Conservation (phyloP, 108 stramenopile species). For the Cyclotella atomus region DNA sequence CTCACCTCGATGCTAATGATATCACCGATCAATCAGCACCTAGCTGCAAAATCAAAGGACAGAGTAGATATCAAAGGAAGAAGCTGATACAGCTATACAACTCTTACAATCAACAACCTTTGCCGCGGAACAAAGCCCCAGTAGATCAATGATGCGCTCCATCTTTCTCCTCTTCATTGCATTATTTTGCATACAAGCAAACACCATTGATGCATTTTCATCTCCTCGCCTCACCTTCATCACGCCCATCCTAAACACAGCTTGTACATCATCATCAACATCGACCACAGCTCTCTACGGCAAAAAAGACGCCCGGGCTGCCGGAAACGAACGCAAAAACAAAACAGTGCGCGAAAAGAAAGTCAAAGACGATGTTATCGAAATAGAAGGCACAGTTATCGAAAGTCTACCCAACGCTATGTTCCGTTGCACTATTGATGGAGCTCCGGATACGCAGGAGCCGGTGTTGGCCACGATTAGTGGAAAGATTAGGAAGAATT, state of each 20-base stretch:
- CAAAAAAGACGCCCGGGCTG: conserved; percentile 81
- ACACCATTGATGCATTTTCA: conserved; percentile 29
- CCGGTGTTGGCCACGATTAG: conserved; percentile 90
- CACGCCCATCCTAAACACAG: background rate
- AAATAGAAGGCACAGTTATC: conserved; percentile 84
- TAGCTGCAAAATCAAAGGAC: too few species aligned
- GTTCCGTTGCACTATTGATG: conserved; percentile 89
- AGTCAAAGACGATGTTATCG: conserved; percentile 91
- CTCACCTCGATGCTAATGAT: too few species aligned
- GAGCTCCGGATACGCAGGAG: conserved; percentile 79
- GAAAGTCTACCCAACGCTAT: conserved; percentile 93
- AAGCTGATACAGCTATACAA: background rate
- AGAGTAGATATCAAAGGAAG: background rate
- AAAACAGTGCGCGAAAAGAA: conserved; percentile 76
- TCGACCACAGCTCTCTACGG: conserved; percentile 60
- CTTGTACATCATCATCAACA: background rate
- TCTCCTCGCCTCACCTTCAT: background rate
- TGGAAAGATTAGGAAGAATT: conserved; percentile 93
- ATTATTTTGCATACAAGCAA: conserved; percentile 31
- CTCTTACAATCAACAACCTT: background rate
- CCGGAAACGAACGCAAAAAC: conserved; percentile 74
- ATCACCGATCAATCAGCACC: too few species aligned
- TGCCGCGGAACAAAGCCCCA: background rate
- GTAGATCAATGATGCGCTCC: conserved; percentile 28
- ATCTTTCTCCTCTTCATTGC: conserved; percentile 30